Evolutionary conservation across 1,284 basidiomycete species (phyloP), one percentile per base, ranked within the genome.

Genomic region (Singerocomus inundabilis): DNA sequence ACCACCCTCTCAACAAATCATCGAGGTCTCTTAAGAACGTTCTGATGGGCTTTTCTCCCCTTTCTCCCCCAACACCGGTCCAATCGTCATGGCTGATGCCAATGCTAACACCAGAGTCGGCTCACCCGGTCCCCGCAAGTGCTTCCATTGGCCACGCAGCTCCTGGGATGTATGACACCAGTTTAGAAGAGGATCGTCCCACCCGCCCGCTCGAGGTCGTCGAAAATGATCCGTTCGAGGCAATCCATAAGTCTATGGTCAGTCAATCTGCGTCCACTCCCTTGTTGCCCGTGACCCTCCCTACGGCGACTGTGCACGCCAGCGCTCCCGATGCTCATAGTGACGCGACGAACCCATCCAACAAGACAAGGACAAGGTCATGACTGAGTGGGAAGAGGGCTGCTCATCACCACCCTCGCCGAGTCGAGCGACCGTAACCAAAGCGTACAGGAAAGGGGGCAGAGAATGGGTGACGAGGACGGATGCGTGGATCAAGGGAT

Each of bases 211-310:
- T 81, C 5, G 69, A 73, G 46, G 71, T 84, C 8, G 73, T 81
- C 36, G 84, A 87, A 56, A 88, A 88, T 52, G 70, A 78, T 16
- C 75, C 77, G 4, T 87, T 84, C 53, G 50, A 47, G 8, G 39
- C 46, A 9, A 68, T 66, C 13, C 49, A 54, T 3, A 38, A 24
- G 12, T 54, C 54, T 0, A 48, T 62, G 24, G n/a, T 63, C 16
- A 33, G 43, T 10, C 33, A 41, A 0, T 46, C 35, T 2, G 30
- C 31, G 0, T 49, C 43, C 0, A 44, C 26, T 1, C 28, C 37
- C 4, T 28, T 52, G n/a, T 2, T 44, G 9, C 55, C 44, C 6
- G 4, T 16, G 10, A 26, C 30, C 3, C 34, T 37, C 12, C 13
- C 53, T 24, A 25, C 38, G 2, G 15, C 43, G 2, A 29, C 10